Percentiles rank a stretch among this genome's conserved stretches.
Evolutionary conservation across 139 green algal species (phyloP).

Genomic region (Haematococcus sp.): DNA sequence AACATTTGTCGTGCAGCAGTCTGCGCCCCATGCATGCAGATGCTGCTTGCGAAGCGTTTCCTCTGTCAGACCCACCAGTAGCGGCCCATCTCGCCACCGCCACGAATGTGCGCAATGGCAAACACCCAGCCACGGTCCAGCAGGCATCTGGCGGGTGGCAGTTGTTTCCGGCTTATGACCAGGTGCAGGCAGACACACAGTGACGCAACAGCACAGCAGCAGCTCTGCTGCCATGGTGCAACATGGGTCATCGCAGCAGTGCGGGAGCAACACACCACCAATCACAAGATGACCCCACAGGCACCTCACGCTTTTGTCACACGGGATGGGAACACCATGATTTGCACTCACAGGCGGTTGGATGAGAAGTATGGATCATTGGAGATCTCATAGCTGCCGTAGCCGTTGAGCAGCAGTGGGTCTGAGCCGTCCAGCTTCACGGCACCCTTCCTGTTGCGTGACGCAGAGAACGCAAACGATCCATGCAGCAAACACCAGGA

Average conservation of each 20-base stretch:
- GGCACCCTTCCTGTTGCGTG: slow-evolving; percentile 8
- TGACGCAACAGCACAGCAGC: no score
- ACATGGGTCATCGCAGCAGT: no score
- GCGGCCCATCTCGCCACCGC: slow-evolving; percentile 47
- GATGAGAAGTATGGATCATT: slow-evolving; percentile 46
- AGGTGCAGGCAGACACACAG: not conserved
- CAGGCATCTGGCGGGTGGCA: slow-evolving; percentile 60
- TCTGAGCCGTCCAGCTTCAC: slow-evolving; percentile 67
- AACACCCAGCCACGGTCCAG: slow-evolving; percentile 76
- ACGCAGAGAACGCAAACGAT: no score
- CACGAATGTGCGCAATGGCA: slow-evolving; percentile 57
- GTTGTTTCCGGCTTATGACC: slow-evolving; percentile 8
- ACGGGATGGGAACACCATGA: no score
- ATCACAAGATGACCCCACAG: no score
- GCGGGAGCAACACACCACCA: no score
- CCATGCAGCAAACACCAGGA: no score
- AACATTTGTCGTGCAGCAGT: no score
- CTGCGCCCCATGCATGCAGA: no score
- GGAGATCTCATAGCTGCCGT: slow-evolving; percentile 62
- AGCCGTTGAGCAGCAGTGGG: slow-evolving; percentile 56
- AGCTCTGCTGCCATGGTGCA: no score
- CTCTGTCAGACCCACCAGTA: slow-evolving; percentile 32
- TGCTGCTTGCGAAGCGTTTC: no score
- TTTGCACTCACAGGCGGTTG: slow-evolving; percentile 3
- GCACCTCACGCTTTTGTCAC: no score